Conservation (phyloP, 139 green algal species). For the Chlamydomonas sphaeroides region DNA sequence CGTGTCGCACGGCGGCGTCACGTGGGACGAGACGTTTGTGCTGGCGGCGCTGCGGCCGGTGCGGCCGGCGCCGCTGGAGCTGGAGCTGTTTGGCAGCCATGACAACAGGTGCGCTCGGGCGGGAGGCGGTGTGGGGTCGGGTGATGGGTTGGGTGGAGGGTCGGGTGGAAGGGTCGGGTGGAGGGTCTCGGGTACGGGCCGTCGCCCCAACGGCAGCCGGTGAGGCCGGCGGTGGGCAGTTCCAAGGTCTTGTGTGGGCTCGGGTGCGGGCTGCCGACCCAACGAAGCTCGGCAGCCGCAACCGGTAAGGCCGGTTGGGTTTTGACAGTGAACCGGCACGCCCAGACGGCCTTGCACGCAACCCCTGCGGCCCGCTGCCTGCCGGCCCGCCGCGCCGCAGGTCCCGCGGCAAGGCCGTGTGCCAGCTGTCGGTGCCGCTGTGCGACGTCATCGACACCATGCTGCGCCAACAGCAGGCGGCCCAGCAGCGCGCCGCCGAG, state of each 20-base stretch:
- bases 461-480: neutral
- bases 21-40: conserved; percentile 34
- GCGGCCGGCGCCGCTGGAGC: conserved; percentile 16
- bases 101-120: conserved; percentile 37
- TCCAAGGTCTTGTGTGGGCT: too few species aligned
- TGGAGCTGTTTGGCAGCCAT: conserved; percentile 48
- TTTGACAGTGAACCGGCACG: too few species aligned
- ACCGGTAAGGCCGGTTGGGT: too few species aligned
- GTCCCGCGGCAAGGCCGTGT: conserved; percentile 46
- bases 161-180: too few species aligned
- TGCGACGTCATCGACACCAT: conserved; percentile 29
- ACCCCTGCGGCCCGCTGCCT: neutral
- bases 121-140: too few species aligned
- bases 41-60: conserved; percentile 45
- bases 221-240: too few species aligned
- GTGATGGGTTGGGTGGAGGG: too few species aligned
- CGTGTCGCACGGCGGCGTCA: conserved; percentile 7
- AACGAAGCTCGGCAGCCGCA: too few species aligned
- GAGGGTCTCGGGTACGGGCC: too few species aligned
- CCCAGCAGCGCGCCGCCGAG: neutral
- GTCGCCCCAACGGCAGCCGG: too few species aligned
- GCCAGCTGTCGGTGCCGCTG: conserved; percentile 38
- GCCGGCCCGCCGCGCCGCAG: neutral
- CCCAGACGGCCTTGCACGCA: neutral
- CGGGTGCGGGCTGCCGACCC: too few species aligned